phyloP scores from a whole-genome alignment of 805 yeast genomes.

The Sugiyamaella chiloensis region DNA sequence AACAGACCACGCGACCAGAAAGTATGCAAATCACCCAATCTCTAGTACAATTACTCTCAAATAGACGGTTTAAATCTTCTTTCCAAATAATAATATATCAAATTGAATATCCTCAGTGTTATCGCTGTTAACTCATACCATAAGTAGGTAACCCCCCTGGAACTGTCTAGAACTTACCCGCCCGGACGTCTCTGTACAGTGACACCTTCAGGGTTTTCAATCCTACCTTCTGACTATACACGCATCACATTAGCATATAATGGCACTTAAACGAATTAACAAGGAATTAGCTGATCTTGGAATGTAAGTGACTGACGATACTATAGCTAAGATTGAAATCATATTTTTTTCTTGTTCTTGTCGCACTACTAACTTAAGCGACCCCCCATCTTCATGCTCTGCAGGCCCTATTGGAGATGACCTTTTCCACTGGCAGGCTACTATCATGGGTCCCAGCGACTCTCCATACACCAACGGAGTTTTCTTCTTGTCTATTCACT shows the following conservation, averaged over 20 bases:
- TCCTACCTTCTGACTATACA: constrained; percentile 9
- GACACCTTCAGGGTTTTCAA: constrained; percentile 6
- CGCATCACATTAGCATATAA: constrained; percentile 29
- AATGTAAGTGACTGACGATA: constrained; percentile 55
- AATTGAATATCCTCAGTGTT: too few relatives aligned
- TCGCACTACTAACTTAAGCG: constrained; percentile 52
- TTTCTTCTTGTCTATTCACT: constrained; percentile 90
- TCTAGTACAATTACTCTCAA: too few relatives aligned
- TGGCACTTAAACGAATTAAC: constrained; percentile 94
- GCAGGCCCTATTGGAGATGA: constrained; percentile 99
- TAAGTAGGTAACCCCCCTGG: too few relatives aligned
- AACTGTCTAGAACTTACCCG: constrained; percentile 7
- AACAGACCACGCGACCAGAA: too few relatives aligned
- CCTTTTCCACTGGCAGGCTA: constrained; percentile 98
- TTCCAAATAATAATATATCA: too few relatives aligned
- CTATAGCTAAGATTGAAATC: neutral
- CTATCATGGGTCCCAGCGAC: constrained; percentile 98
- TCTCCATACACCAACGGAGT: constrained; percentile 88
- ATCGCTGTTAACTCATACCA: too few relatives aligned
- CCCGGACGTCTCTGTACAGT: neutral
- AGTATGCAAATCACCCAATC: too few relatives aligned
- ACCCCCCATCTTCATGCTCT: constrained; percentile 97
- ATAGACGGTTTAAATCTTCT: too few relatives aligned
- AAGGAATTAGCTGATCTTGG: constrained; percentile 95
- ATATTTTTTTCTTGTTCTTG: neutral